These are phyloP conservation scores for Cyclotella kingstonii DNA, from an alignment of 108 stramenopile genomes.

Conservation along the genomic window DNA sequence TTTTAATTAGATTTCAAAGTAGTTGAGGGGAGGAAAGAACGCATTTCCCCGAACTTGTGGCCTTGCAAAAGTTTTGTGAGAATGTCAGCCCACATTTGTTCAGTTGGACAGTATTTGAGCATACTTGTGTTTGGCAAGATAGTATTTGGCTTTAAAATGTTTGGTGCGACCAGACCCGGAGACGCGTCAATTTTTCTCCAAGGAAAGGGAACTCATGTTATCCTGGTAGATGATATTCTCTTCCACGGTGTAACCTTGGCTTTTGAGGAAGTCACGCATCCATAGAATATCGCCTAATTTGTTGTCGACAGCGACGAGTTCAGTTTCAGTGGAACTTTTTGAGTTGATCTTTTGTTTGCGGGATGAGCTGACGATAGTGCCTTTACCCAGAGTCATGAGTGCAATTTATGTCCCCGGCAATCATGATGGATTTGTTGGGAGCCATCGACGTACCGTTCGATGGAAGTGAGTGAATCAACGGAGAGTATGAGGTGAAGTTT, in stretches of 20 bases:
- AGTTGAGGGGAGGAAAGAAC: too few relatives aligned
- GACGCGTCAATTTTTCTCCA: background rate
- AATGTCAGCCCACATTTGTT: too few relatives aligned
- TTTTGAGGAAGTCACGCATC: background rate
- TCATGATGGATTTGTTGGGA: background rate
- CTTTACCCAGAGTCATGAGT: background rate
- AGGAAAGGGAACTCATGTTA: constrained; percentile 1
- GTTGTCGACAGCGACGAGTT: background rate
- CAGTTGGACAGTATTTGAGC: too few relatives aligned
- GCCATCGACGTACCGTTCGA: background rate
- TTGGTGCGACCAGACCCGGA: too few relatives aligned
- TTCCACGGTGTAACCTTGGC: background rate
- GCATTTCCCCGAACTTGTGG: too few relatives aligned
- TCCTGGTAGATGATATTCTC: background rate
- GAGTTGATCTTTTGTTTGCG: background rate
- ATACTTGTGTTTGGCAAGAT: too few relatives aligned
- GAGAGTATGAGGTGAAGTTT: background rate
- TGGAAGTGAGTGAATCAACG: background rate
- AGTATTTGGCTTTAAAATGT: too few relatives aligned
- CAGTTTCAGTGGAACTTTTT: background rate
- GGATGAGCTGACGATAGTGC: background rate
- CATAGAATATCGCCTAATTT: background rate
- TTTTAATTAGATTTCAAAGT: too few relatives aligned
- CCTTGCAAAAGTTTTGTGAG: too few relatives aligned
- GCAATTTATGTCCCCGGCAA: background rate